Base-by-base conservation (phyloP, 768 basidiomycete species). In the Tricholoma sp. region DNA sequence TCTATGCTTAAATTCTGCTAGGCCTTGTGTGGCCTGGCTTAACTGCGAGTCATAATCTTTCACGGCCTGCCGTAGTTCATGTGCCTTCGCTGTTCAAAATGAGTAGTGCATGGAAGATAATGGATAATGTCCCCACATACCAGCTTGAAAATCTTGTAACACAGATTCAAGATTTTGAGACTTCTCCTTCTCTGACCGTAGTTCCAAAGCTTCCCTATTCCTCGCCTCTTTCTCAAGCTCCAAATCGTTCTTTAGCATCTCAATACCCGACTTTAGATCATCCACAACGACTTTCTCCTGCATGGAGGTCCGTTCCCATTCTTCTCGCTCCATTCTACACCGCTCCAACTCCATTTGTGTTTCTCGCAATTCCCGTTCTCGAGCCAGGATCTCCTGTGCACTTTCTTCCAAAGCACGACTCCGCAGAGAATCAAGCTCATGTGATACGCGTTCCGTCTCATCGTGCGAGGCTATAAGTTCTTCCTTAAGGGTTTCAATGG, bases 81-180 rank as follows among this genome's bases (percentile, higher is more conserved):
- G 86, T 54, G 97, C 94, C 71, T 92, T 97, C 1, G 88, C 94
- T 97, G 66, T 18, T 50, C 22, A 18, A 54, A 43, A 57, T 54
- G 62, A 49, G 63, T 58, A 45, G 34, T 34, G 6, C 19, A 24
- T 43, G 10, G 34, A 54, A 55, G 46, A 18, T 32, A 50, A 12
- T 18, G 32, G 32, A 35, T 21, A 11, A 56, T 34, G 29, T 29
- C 24, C 47, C n/a, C 3, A 74, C 88, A 57, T 63, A 95, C 96
- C 88, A 54, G 85, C 78, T 73, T 98, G 94, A 73, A 98, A 99
- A 72, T 98, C 97, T 66, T 92, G 88, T 64, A 99, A 73, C 3
- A 99, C 97, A 3, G 89, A 88, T 69, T 98, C 91, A 57, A 99
- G 69, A 72, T 98, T 98, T 6, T 72, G 76, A 4, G 86, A 83